These are phyloP conservation scores for Heliamphora exappendiculata DNA, from an alignment of 148 eudicot species.

Conservation along the genomic window DNA sequence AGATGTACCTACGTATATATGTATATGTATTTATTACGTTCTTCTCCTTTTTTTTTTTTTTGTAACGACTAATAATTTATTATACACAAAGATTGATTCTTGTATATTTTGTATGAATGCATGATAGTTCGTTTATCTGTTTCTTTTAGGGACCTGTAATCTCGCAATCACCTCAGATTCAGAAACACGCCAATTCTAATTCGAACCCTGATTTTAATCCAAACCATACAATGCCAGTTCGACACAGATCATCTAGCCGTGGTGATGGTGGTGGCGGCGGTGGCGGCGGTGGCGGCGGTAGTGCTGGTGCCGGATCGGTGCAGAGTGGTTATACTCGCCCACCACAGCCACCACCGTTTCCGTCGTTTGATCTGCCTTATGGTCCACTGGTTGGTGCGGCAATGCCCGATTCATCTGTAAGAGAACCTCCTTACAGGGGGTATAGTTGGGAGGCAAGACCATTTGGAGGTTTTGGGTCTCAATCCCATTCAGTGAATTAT, in stretches of 20 bases:
- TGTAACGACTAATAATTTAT: background rate
- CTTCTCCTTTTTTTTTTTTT: background rate
- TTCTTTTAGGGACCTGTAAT: constrained; percentile 32
- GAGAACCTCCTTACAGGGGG: constrained; percentile 22
- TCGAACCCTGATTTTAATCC: constrained; percentile 25
- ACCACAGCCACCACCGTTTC: constrained; percentile 38
- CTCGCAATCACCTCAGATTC: constrained; percentile 25
- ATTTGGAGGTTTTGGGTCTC: constrained; percentile 26
- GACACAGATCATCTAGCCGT: constrained; percentile 32
- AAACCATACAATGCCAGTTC: constrained; percentile 18
- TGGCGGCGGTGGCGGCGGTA: no score
- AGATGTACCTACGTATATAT: background rate
- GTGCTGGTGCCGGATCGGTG: constrained; percentile 25
- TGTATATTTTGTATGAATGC: background rate
- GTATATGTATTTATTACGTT: no score
- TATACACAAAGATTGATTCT: background rate
- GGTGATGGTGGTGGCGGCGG: constrained; percentile 31
- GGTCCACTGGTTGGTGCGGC: constrained; percentile 22
- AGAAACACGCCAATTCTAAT: constrained; percentile 27
- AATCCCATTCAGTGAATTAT: constrained; percentile 25
- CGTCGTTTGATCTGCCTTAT: constrained; percentile 26
- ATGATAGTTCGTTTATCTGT: constrained; percentile 3
- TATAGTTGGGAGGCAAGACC: constrained; percentile 29
- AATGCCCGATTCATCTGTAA: constrained; percentile 14
- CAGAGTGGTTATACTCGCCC: constrained; percentile 22